Evolutionary conservation across 805 yeast species (phyloP), one percentile per base, ranked within the genome.

Genomic region (Pichia sporocuriosa): DNA sequence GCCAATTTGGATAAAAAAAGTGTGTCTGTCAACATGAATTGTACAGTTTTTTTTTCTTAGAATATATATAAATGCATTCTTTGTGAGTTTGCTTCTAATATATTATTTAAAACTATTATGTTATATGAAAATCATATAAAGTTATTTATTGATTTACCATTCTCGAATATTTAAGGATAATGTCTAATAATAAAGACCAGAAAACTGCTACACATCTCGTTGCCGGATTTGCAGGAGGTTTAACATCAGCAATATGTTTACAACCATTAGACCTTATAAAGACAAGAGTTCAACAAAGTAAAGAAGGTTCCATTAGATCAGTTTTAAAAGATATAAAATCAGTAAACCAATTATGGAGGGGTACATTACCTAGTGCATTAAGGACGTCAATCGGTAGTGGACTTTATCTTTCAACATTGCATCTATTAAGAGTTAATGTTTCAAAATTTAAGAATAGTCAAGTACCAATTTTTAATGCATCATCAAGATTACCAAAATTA

Each of bases 361-460:
- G 98, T 0, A 90, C 96, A 0, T 54, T 88, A 29, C 96, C 98
- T 0, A 85, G 96, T 17, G 88, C 94, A 0, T 53, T 90, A 21
- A 70, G 98, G 45, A 90, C 96, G 0, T 86, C 96, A 0, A 68
- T 86, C 11, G 98, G 98, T 0, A 83, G 94, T 32, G 96, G 93
- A 0, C 62, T 93, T 26, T 93, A 93, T 55, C 69, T 93, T 40
- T 73, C 96, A 0, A 70, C 82, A 13, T 64, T 93, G 41, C 83
- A 87, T 45, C 51, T 70, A 5, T 65, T 79, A 42, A 68, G 97
- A 44, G 66, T 70, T 1, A 59, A 68, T 34, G 50, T 79, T 34
- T 73, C 82, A 4, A 56, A 56, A 26, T 35, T 55, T 10, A 51
- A 48, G 27, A 38, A 47, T 11, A 42, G 25, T 6, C 24, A 48